Evolutionary conservation across 1,284 basidiomycete species (phyloP).

Genomic region (Porogramme epimiltina): DNA sequence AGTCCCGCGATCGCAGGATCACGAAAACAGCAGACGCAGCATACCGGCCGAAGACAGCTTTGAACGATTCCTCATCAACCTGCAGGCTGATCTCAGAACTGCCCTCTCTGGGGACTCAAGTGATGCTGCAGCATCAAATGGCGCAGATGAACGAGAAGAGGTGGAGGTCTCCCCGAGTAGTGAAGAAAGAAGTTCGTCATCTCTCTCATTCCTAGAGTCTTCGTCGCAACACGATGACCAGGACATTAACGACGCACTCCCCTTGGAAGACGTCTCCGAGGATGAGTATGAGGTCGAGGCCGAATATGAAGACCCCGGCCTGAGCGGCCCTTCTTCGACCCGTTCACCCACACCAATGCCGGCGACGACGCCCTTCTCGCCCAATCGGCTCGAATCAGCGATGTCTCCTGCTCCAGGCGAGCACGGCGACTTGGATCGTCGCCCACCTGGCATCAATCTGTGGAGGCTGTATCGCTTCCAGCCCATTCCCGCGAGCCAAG

Average conservation of each 20-base stretch:
- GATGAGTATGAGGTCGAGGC: conserved; percentile 22
- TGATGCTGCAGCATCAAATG: too few relatives aligned
- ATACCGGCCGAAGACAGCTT: conserved; percentile 71
- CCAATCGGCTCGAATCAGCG: conserved; percentile 14
- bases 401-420: background rate
- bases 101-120: conserved; percentile 45
- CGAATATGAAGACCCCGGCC: conserved; percentile 7
- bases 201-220: too few relatives aligned
- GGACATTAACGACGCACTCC: too few relatives aligned
- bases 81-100: conserved; percentile 67
- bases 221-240: conserved; percentile 15
- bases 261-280: conserved; percentile 26
- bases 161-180: background rate
- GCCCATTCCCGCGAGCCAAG: conserved; percentile 47
- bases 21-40: conserved; percentile 8
- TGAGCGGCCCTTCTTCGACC: conserved; percentile 8
- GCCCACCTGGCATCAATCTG: conserved; percentile 62
- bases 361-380: conserved; percentile 10
- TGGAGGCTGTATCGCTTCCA: conserved; percentile 82
- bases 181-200: background rate
- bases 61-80: conserved; percentile 72
- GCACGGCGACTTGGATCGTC: conserved; percentile 19
- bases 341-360: conserved; percentile 26
- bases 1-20: background rate
- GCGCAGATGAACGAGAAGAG: too few relatives aligned